Percentiles rank a stretch among this genome's conserved stretches.
Conservation (phyloP, 345 rosid genomes). For the Pistacia vera region DNA sequence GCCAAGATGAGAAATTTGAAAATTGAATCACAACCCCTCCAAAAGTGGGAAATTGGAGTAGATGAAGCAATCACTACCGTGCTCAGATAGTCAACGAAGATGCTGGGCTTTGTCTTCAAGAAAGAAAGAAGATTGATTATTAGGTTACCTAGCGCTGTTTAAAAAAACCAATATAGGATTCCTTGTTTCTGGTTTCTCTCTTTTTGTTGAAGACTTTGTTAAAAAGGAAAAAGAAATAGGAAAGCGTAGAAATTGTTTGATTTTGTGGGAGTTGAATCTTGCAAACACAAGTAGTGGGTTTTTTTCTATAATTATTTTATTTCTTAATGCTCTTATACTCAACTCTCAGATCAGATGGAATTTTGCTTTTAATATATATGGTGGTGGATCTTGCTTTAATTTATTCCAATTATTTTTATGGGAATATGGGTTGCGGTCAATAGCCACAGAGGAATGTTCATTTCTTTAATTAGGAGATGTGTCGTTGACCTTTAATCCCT, state of each 20-base stretch:
- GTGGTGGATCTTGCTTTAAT: conserved; percentile 41
- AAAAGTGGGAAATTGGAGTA: background rate
- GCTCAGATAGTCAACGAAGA: conserved; percentile 29
- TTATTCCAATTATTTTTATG: conserved; percentile 21
- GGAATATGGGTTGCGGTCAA: conserved; percentile 21
- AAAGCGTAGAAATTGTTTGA: conserved; percentile 33
- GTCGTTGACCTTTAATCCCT: conserved; percentile 24
- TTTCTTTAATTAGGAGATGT: background rate
- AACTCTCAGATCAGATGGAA: background rate
- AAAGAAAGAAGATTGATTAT: conserved; percentile 6
- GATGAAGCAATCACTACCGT: background rate
- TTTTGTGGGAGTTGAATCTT: conserved; percentile 57
- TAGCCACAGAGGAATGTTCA: conserved; percentile 10
- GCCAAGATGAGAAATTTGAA: background rate
- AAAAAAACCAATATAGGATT: conserved; percentile 30
- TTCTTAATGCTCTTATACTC: conserved; percentile 15
- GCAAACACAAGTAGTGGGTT: conserved; percentile 37
- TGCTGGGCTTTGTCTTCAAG: conserved; percentile 24
- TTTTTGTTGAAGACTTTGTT: conserved; percentile 21
- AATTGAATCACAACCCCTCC: conserved; percentile 10
- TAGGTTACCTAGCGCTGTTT: conserved; percentile 21
- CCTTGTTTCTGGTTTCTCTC: conserved; percentile 32
- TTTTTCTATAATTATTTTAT: background rate
- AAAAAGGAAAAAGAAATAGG: conserved; percentile 1
- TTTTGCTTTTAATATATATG: conserved; percentile 8